phyloP scores from a whole-genome alignment of 495 filamentous ascomycete genomes.

The Neurospora sp. region DNA sequence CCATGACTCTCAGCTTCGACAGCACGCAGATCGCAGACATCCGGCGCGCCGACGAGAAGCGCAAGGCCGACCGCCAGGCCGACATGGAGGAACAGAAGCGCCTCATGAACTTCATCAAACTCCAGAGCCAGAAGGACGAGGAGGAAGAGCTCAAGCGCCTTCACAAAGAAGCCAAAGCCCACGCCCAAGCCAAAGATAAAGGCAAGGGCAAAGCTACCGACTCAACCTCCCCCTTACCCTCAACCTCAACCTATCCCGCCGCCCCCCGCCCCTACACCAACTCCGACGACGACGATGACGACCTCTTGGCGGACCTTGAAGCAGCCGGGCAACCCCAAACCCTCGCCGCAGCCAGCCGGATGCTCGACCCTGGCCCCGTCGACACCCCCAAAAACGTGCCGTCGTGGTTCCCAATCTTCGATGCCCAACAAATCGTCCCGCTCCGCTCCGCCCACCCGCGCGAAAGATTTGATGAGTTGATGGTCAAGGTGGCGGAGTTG shows the following conservation, averaged over 20 bases:
- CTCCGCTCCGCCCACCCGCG: constrained; percentile 3
- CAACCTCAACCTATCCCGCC: too few species aligned
- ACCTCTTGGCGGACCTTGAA: neutral
- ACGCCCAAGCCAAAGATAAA: neutral
- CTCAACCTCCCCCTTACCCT: too few species aligned
- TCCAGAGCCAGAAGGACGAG: neutral
- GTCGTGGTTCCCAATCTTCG: constrained; percentile 23
- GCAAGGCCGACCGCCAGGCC: neutral
- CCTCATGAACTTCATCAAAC: neutral
- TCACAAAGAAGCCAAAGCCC: neutral
- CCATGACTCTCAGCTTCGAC: neutral
- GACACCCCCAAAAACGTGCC: constrained; percentile 7
- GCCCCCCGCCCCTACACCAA: too few species aligned
- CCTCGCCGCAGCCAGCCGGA: neutral
- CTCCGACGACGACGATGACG: neutral
- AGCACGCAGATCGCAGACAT: neutral
- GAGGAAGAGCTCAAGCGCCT: neutral
- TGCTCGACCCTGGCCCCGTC: neutral
- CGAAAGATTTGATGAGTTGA: constrained; percentile 6
- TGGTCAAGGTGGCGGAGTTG: constrained; percentile 2
- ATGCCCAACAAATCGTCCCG: constrained; percentile 3
- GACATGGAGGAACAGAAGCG: neutral
- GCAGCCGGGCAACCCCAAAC: neutral
- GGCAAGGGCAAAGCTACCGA: neutral
- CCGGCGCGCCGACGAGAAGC: neutral